Base-by-base conservation (phyloP, 257 asterid species). In the Forsythia viridissima region DNA sequence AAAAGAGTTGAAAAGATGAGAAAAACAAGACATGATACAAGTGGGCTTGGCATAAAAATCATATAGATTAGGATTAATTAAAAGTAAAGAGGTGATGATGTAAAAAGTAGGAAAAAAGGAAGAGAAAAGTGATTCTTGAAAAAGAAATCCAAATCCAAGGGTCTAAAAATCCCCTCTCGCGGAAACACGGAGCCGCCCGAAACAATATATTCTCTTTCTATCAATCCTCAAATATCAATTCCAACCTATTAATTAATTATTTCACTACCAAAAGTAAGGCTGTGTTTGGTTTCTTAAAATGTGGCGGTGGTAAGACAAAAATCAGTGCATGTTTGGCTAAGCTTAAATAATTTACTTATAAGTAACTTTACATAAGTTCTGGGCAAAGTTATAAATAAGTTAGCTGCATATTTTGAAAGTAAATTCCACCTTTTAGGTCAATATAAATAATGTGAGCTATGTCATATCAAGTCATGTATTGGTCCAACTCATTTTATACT, bases 101-200 rank as follows among this genome's bases (percentile, higher is more conserved):
- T 20, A 36, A 71, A 43, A 71, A 71, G 38, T 3, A 41, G 0
- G 3, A 55, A n/a, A 55, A 55, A 55, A 55, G 11, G 34, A 5
- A n/a, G 6, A 20, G 37, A 21, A 21, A 61, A 61, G 37, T 61
- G 16, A 21, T 21, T 37, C 68, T 61, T 8, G 34, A 55, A 55
- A 55, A 55, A 18, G 65, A 18, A n/a, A 20, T 24, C 75, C 57
- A 71, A n/a, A 71, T n/a, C 59, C 57, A 43, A 71, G n/a, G 75
- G 57, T 43, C 8, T 6, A 71, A 24, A 42, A 41, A 8, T 20
- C 59, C 48, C 48, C 61, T 44, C 6, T 18, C 39, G 75, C 59
- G 75, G 30, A 71, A 71, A 71, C 75, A 43, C 75, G 75, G 75
- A 71, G 75, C 75, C 75, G 75, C 61, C 18, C 61, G 61, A 71